Base-by-base conservation (phyloP, 108 stramenopile species). In the Fragilaria radians region DNA sequence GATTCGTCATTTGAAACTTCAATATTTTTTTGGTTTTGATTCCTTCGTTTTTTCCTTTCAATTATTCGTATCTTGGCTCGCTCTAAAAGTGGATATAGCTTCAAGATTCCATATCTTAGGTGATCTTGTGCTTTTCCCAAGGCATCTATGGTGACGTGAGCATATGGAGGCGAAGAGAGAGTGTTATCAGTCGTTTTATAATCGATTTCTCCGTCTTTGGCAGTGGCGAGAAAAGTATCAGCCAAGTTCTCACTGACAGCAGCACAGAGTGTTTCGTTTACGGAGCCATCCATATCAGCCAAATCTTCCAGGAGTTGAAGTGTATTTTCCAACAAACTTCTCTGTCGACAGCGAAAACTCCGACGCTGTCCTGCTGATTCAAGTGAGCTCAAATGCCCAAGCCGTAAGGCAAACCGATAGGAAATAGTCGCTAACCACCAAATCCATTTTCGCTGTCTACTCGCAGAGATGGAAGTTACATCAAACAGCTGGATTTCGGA, bases 371-470 rank as follows among this genome's bases (percentile, higher is more conserved):
- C 49, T 52, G 25, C 31, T 75, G 67, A 42, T 69, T 65, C 25
- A 49, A 54, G 32, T 50, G 65, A 3, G 45, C 55, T 52, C 68
- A 67, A 23, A 87, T 86, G 81, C 7, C 86, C 81, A 32, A 92
- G 59, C 36, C 87, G 70, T 52, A 82, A 61, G 3, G 91, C 85
- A 61, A 92, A 92, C 9, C 91, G 79, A 67, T 84, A 83, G 9
- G 83, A 83, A 67, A 86, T 85, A 52, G 83, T 78, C 22, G 91
- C 85, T 22, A 92, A 61, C 91, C 87, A 88, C 85, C 85, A 86
- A 22, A 83, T 78, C 91, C 91, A 92, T 57, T 89, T 88, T 33
- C 78, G 55, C 52, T 92, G 87, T 46, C 85, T 65, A 57, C 82
- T 74, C 30, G 71, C 53, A n/a, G 83, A 83, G 46, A 88, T 80